These are phyloP conservation scores for Xylariaceae sp. DNA, from an alignment of 2,329 filamentous ascomycete genomes.

Conservation along the genomic window DNA sequence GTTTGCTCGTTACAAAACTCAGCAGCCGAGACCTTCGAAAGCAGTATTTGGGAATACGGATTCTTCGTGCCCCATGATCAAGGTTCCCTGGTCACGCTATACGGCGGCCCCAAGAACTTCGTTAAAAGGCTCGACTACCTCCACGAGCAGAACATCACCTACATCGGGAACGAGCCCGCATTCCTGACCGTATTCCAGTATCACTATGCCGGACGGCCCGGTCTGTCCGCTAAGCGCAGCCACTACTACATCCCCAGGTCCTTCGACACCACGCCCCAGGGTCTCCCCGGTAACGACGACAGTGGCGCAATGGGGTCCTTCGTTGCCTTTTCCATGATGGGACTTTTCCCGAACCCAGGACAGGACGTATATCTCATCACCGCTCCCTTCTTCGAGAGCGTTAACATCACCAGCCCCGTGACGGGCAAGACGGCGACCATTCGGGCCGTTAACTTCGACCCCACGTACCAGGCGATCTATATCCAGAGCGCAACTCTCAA, in stretches of 20 bases:
- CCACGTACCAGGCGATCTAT: constrained; percentile 53
- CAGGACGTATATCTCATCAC: constrained; percentile 69
- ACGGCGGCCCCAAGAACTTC: constrained; percentile 57
- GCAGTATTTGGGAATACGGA: constrained; percentile 67
- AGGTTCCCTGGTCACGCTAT: constrained; percentile 50
- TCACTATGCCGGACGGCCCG: constrained; percentile 64
- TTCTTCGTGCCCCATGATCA: constrained; percentile 59
- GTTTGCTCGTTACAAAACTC: constrained; percentile 58
- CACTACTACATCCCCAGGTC: constrained; percentile 63
- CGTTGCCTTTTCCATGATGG: constrained; percentile 63
- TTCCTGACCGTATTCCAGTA: constrained; percentile 56
- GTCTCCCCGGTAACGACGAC: constrained; percentile 68
- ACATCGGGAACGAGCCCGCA: constrained; percentile 58
- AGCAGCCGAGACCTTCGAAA: constrained; percentile 68
- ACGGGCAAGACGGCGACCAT: constrained; percentile 60
- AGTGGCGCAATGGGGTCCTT: constrained; percentile 67
- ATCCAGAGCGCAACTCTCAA: constrained; percentile 63
- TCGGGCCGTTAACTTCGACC: constrained; percentile 58
- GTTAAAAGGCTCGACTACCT: constrained; percentile 58
- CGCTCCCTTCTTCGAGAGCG: constrained; percentile 60
- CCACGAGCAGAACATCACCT: constrained; percentile 60
- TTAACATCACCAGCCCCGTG: constrained; percentile 53
- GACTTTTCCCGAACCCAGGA: constrained; percentile 63
- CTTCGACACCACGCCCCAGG: constrained; percentile 56
- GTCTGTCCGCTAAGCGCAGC: constrained; percentile 47